These are phyloP conservation scores for Kondoa malvinella DNA, from an alignment of 768 basidiomycete species.

Conservation along the genomic window DNA sequence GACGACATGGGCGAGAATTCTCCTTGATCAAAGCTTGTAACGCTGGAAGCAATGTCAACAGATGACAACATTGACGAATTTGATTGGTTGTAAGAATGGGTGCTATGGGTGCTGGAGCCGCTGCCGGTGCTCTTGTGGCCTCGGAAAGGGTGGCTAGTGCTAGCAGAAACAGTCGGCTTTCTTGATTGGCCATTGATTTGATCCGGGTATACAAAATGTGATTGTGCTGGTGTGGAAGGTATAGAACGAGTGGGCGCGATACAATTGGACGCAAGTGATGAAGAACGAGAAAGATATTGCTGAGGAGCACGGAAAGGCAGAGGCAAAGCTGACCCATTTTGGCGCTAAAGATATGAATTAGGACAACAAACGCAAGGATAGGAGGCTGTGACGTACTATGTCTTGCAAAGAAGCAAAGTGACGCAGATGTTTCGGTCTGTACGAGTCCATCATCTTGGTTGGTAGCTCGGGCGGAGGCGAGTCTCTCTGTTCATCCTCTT, in stretches of 20 bases:
- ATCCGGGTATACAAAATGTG: background rate
- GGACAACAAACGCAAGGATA: background rate
- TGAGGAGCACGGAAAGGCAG: background rate
- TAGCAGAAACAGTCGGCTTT: background rate
- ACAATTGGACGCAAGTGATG: background rate
- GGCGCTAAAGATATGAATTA: background rate
- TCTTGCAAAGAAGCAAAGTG: conserved; percentile 6
- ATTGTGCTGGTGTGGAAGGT: background rate
- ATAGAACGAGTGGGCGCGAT: background rate
- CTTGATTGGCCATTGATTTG: background rate
- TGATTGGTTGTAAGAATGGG: conserved; percentile 2
- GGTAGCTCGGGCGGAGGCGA: conserved; percentile 1
- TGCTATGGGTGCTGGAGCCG: background rate
- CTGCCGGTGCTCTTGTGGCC: background rate
- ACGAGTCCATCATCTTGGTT: background rate
- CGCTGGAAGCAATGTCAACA: background rate
- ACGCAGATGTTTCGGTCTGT: background rate
- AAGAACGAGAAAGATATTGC: conserved; percentile 1
- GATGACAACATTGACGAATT: background rate
- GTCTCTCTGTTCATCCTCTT: background rate
- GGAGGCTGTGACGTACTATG: background rate
- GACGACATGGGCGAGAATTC: background rate
- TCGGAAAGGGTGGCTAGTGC: background rate
- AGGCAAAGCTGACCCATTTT: background rate
- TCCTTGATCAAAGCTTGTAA: background rate